Evolutionary conservation across 2,329 filamentous ascomycete genomes (phyloP).

Genomic region (Cryphonectria nitschkei): DNA sequence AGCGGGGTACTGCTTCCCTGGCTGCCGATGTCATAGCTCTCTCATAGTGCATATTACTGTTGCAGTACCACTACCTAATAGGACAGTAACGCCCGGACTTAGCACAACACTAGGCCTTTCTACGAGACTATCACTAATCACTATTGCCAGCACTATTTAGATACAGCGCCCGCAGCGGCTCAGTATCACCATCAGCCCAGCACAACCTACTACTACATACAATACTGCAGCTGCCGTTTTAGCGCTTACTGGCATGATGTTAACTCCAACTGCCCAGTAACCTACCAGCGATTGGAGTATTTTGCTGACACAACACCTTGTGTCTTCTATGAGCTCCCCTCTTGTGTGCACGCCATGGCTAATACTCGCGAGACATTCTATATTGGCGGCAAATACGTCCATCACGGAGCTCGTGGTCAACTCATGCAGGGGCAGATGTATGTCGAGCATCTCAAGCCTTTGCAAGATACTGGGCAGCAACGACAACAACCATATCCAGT

Average conservation of each 20-base stretch:
- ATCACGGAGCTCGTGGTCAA: neutral
- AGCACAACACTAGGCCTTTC: neutral
- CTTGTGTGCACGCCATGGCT: neutral
- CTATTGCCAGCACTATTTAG: too few relatives aligned
- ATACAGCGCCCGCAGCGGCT: too few relatives aligned
- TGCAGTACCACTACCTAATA: neutral
- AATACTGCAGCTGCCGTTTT: neutral
- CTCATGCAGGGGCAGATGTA: conserved; percentile 24
- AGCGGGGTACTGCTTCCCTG: neutral
- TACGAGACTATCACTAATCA: too few relatives aligned
- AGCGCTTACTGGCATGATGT: neutral
- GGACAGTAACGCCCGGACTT: neutral
- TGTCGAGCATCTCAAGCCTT: conserved; percentile 20
- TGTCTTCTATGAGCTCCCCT: neutral
- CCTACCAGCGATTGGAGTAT: neutral
- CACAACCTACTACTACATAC: too few relatives aligned
- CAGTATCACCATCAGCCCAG: too few relatives aligned
- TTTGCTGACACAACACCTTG: neutral
- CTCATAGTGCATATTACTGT: neutral
- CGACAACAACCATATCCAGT: conserved; percentile 10
- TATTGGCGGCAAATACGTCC: conserved; percentile 9
- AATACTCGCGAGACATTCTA: conserved; percentile 10
- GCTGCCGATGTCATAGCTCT: conserved; percentile 1
- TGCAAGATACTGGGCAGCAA: neutral
- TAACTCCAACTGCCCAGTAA: neutral